A percentile compares a stretch with the other conserved stretches of the same genome.
Conservation (phyloP, 306 rosid species). For the Pterocarpus santalinus region DNA sequence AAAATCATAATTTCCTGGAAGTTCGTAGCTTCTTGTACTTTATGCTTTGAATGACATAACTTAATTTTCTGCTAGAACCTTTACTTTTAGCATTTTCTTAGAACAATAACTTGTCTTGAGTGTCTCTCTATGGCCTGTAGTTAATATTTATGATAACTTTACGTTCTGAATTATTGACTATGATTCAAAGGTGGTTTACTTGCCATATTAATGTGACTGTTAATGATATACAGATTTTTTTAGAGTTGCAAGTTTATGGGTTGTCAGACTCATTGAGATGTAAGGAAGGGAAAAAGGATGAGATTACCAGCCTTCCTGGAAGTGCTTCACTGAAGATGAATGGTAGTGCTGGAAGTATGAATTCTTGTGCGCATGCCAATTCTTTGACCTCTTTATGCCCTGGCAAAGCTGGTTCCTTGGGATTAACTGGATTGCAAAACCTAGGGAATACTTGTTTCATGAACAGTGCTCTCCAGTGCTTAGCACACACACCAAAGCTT, state of each 20-base stretch:
- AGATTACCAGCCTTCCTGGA: conserved; percentile 56
- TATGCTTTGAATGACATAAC: conserved; percentile 28
- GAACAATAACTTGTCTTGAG: neutral
- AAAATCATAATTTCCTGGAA: conserved; percentile 37
- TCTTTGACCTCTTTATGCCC: conserved; percentile 65
- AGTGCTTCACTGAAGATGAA: conserved; percentile 66
- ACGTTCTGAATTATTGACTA: conserved; percentile 36
- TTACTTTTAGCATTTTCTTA: neutral
- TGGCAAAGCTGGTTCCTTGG: conserved; percentile 88
- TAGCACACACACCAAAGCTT: conserved; percentile 94
- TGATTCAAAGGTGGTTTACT: conserved; percentile 28
- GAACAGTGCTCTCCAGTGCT: conserved; percentile 98
- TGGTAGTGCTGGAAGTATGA: conserved; percentile 64
- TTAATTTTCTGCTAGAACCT: conserved; percentile 29
- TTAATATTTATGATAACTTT: neutral
- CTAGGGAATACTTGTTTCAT: conserved; percentile 99
- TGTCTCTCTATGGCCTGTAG: neutral
- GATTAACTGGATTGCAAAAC: conserved; percentile 95
- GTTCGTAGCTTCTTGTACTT: neutral
- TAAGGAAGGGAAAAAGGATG: conserved; percentile 83
- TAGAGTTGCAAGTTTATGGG: conserved; percentile 97
- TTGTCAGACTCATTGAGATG: conserved; percentile 85
- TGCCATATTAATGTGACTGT: conserved; percentile 40
- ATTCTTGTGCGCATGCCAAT: conserved; percentile 54
- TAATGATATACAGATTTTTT: conserved; percentile 67